A percentile compares a stretch with the other conserved stretches of the same genome.
phyloP scores from a whole-genome alignment of 2,329 filamentous ascomycete genomes.

The Eurotiales sp. region DNA sequence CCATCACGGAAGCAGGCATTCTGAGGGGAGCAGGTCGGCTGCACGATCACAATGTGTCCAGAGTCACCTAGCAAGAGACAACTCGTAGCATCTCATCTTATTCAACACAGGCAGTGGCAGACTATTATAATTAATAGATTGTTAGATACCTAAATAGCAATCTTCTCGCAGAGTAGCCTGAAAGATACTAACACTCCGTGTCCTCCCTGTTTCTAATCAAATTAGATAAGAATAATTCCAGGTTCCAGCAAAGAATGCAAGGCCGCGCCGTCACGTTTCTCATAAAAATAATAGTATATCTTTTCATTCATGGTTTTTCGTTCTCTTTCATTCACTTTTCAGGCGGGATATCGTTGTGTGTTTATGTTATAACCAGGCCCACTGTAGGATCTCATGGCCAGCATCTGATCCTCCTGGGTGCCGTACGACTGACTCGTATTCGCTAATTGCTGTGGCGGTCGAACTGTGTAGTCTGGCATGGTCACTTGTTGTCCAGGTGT shows the following conservation, averaged over 20 bases:
- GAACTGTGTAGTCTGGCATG: conserved; percentile 34
- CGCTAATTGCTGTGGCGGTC: conserved; percentile 21
- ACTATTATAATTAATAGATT: neutral
- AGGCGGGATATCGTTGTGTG: conserved; percentile 18
- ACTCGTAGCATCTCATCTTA: no score
- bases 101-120: neutral
- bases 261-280: conserved; percentile 7
- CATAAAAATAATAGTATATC: conserved; percentile 12
- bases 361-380: conserved; percentile 16
- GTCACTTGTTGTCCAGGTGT: conserved; percentile 25
- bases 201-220: conserved; percentile 4
- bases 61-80: no score
- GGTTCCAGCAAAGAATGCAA: conserved; percentile 8
- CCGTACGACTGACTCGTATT: conserved; percentile 18
- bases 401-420: conserved; percentile 18
- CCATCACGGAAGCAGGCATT: no score
- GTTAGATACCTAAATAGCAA: neutral
- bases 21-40: no score
- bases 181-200: neutral
- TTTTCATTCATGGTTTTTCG: neutral
- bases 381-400: conserved; percentile 20
- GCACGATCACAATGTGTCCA: no score
- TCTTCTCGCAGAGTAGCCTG: neutral
- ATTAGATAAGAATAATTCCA: conserved; percentile 4
- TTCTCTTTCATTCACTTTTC: neutral